These are phyloP conservation scores for Puccinia novopanici DNA, from an alignment of 1,284 basidiomycete species.

Conservation along the genomic window DNA sequence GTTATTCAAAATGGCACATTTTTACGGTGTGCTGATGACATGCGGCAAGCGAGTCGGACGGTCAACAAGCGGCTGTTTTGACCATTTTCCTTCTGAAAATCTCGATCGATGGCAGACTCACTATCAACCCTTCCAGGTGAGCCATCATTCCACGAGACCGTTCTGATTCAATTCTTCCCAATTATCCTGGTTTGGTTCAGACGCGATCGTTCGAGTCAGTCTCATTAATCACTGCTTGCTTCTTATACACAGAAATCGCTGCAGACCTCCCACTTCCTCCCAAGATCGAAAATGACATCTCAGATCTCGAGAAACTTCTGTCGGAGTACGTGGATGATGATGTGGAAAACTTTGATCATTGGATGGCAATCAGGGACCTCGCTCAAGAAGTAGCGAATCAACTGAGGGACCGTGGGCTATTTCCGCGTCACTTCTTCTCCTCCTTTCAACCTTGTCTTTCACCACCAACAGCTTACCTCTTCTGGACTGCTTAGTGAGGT, in stretches of 20 bases:
- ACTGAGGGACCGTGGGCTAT: slow-evolving; percentile 37
- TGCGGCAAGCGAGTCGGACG: not conserved
- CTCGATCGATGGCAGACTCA: slow-evolving; percentile 11
- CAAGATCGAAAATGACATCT: slow-evolving; percentile 9
- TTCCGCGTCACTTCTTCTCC: not conserved
- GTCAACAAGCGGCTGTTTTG: not conserved
- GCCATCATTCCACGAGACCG: too few relatives aligned
- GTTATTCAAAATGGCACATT: slow-evolving; percentile 3
- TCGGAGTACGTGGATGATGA: not conserved
- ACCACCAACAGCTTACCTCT: not conserved
- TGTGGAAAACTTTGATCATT: not conserved
- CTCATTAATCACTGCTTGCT: not conserved
- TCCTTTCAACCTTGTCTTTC: not conserved
- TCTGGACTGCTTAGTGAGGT: slow-evolving; percentile 25
- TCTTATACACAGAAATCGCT: slow-evolving; percentile 17
- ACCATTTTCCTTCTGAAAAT: not conserved
- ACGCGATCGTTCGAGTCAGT: not conserved
- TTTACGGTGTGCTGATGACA: too few relatives aligned
- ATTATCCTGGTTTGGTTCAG: not conserved
- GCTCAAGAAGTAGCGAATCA: slow-evolving; percentile 27
- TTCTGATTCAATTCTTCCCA: not conserved
- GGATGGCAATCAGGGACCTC: not conserved
- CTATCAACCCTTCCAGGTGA: not conserved
- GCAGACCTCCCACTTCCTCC: slow-evolving; percentile 29
- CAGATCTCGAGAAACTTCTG: slow-evolving; percentile 8